These are phyloP conservation scores for Cicer pinnatifidum DNA, from an alignment of 306 rosid species.

Conservation along the genomic window DNA sequence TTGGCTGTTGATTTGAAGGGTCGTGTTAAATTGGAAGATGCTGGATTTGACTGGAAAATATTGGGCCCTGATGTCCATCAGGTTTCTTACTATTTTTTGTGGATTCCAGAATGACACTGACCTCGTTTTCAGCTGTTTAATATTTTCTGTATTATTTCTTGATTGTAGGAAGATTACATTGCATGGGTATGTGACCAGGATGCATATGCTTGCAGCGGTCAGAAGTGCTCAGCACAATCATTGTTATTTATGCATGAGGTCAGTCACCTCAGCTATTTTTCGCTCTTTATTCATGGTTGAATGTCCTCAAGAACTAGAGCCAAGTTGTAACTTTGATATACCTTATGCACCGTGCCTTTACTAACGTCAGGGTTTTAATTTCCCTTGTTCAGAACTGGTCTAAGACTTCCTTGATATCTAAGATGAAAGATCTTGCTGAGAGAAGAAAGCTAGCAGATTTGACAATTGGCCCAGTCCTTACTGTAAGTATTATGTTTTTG, in stretches of 20 bases:
- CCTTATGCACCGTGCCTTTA: constrained; percentile 11
- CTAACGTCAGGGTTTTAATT: constrained; percentile 40
- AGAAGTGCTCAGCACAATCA: constrained; percentile 96
- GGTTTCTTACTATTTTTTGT: constrained; percentile 54
- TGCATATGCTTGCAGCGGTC: constrained; percentile 98
- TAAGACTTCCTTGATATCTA: constrained; percentile 67
- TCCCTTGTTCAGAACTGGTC: constrained; percentile 78
- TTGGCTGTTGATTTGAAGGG: constrained; percentile 83
- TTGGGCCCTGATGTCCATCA: constrained; percentile 94
- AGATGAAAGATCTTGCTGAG: constrained; percentile 79
- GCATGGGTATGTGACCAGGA: constrained; percentile 99
- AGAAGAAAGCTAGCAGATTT: constrained; percentile 87
- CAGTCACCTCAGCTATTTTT: constrained; percentile 41
- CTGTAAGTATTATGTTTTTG: constrained; percentile 55
- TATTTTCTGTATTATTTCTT: constrained; percentile 44
- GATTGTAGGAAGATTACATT: constrained; percentile 76
- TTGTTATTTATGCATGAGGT: constrained; percentile 94
- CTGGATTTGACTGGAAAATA: constrained; percentile 98
- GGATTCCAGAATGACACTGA: constrained; percentile 28
- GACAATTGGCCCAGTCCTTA: constrained; percentile 91
- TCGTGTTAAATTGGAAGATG: constrained; percentile 92
- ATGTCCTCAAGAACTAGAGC: neutral
- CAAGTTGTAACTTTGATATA: constrained; percentile 32
- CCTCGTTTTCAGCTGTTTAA: constrained; percentile 18
- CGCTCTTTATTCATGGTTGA: constrained; percentile 20